These are phyloP conservation scores for Fraxinus latifolia DNA, from an alignment of 305 asterid species.

Conservation along the genomic window DNA sequence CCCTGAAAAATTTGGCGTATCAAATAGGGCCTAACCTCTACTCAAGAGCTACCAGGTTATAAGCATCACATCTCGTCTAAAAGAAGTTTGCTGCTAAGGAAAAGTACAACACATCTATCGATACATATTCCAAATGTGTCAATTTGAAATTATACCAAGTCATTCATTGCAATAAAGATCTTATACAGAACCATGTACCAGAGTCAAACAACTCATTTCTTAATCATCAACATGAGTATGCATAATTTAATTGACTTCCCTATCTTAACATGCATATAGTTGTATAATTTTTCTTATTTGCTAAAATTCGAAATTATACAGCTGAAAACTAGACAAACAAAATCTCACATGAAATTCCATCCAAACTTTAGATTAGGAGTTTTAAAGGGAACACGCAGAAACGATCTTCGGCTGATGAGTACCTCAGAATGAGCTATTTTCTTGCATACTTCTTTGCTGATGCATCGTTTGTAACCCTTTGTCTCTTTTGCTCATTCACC, in stretches of 20 bases:
- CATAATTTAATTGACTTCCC: background rate
- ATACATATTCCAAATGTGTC: background rate
- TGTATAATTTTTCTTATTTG: background rate
- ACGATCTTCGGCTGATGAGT: background rate
- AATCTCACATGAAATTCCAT: background rate
- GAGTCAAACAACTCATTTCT: background rate
- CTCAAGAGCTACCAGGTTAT: background rate
- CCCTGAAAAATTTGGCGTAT: too few relatives aligned
- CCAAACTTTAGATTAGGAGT: background rate
- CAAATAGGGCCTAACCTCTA: background rate
- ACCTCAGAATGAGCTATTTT: slow-evolving; percentile 14
- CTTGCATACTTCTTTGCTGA: slow-evolving; percentile 28
- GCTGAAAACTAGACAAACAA: background rate
- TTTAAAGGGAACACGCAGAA: background rate
- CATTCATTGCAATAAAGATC: background rate
- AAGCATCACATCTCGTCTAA: background rate
- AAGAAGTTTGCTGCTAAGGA: background rate
- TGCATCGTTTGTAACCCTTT: slow-evolving; percentile 29
- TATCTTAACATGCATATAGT: background rate
- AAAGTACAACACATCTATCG: background rate
- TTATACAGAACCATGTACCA: background rate
- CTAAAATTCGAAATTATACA: background rate
- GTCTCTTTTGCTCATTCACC: slow-evolving; percentile 41
- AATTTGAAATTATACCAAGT: background rate
- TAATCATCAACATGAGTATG: background rate